Conservation (phyloP, 768 basidiomycete species). For the Termitomyces sp. region DNA sequence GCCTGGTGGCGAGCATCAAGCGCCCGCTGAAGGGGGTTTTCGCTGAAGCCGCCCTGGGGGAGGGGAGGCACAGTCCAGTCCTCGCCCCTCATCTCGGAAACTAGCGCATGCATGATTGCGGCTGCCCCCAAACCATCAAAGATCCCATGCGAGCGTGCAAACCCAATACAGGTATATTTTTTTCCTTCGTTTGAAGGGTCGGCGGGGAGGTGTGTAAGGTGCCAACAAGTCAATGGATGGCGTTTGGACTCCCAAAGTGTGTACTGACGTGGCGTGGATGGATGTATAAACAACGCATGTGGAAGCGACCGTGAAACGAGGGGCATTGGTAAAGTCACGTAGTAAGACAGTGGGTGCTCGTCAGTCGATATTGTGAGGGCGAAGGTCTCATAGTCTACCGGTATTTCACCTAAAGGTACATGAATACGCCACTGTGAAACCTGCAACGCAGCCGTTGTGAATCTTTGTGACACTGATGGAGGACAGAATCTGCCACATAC, state of each 20-base stretch:
- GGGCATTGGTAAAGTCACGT: constrained; percentile 27
- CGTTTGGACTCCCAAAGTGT: constrained; percentile 25
- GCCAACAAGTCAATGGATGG: constrained; percentile 38
- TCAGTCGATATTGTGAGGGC: constrained; percentile 29
- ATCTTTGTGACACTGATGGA: background rate
- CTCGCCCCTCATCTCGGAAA: constrained; percentile 30
- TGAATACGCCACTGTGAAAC: constrained; percentile 28
- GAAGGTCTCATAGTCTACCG: constrained; percentile 27
- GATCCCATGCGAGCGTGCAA: constrained; percentile 34
- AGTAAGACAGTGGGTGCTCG: constrained; percentile 27
- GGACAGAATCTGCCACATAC: constrained; percentile 5
- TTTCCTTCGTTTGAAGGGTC: constrained; percentile 17
- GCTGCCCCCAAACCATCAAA: constrained; percentile 37
- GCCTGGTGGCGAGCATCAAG: constrained; percentile 15
- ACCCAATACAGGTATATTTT: constrained; percentile 33
- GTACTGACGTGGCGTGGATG: constrained; percentile 32
- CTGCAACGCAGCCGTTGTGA: constrained; percentile 8
- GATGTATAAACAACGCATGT: constrained; percentile 29
- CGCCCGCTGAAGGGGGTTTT: constrained; percentile 27
- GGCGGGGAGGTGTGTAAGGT: constrained; percentile 34
- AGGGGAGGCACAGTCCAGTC: constrained; percentile 31
- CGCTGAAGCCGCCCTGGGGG: constrained; percentile 24
- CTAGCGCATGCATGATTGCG: constrained; percentile 28
- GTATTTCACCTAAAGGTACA: constrained; percentile 29
- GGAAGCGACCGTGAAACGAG: constrained; percentile 29